A percentile compares a stretch with the other conserved stretches of the same genome.
phyloP scores from a whole-genome alignment of 306 rosid genomes.

The Biancaea sappan region DNA sequence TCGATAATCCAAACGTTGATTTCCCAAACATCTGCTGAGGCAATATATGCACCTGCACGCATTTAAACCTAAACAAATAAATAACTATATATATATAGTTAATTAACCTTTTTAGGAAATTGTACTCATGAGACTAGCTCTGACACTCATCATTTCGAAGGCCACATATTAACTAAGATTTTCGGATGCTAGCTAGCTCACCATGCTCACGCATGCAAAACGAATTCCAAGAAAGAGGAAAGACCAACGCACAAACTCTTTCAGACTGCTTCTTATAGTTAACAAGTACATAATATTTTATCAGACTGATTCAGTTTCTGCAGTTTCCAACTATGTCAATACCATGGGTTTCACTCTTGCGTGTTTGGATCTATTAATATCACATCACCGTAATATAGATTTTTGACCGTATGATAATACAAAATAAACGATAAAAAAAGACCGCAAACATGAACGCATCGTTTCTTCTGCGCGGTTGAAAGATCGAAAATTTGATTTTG shows the following conservation, averaged over 20 bases:
- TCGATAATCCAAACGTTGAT: conserved; percentile 79
- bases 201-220: conserved; percentile 57
- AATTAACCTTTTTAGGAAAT: conserved; percentile 25
- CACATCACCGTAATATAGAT: no score
- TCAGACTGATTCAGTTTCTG: neutral
- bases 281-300: neutral
- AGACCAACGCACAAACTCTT: conserved; percentile 9
- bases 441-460: no score
- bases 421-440: no score
- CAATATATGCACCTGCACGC: conserved; percentile 73
- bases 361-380: no score
- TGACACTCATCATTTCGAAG: no score
- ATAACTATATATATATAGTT: neutral
- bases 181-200: conserved; percentile 30
- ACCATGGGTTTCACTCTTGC: no score
- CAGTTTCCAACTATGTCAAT: neutral
- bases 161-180: conserved; percentile 37
- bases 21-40: conserved; percentile 85
- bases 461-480: no score
- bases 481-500: no score
- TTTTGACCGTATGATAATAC: no score
- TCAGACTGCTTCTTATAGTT: neutral
- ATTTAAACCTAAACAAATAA: neutral
- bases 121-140: conserved; percentile 7
- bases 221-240: conserved; percentile 47